Conservation (phyloP, 2,329 filamentous ascomycete species). For the Elsinoe fawcettii region DNA sequence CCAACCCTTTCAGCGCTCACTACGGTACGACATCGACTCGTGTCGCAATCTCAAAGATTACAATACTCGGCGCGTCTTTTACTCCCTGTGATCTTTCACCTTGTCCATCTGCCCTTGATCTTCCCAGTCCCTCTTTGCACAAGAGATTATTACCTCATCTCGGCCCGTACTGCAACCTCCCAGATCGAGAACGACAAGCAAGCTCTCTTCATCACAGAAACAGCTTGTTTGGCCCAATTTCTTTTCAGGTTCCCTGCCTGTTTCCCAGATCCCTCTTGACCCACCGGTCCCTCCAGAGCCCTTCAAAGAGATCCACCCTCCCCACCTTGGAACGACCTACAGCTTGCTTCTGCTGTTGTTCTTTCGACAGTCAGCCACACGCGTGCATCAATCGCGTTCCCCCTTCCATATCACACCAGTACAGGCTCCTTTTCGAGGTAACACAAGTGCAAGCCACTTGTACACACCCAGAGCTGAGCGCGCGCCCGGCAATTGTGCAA, state of each 20-base stretch:
- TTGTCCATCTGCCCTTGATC: neutral
- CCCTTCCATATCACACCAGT: neutral
- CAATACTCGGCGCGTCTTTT: neutral
- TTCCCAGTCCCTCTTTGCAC: neutral
- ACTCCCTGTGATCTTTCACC: neutral
- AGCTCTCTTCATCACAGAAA: neutral
- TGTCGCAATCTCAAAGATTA: slow-evolving; percentile 1
- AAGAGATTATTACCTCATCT: slow-evolving; percentile 11
- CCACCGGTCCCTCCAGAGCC: slow-evolving; percentile 9
- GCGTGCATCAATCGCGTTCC: neutral
- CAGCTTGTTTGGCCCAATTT: neutral
- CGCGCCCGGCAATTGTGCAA: neutral
- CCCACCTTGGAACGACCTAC: slow-evolving; percentile 6
- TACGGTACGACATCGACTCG: neutral
- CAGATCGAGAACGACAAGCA: neutral
- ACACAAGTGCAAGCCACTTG: neutral
- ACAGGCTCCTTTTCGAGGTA: neutral
- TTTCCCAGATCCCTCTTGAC: slow-evolving; percentile 14
- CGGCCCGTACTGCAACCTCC: slow-evolving; percentile 5
- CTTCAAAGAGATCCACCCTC: slow-evolving; percentile 15
- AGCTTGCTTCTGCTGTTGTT: slow-evolving; percentile 13
- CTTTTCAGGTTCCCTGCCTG: neutral
- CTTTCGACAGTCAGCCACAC: neutral
- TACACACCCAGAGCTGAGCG: neutral
- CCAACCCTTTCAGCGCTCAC: neutral